phyloP scores from a whole-genome alignment of 805 yeast genomes.

The Schwanniomyces pseudopolymorphus region DNA sequence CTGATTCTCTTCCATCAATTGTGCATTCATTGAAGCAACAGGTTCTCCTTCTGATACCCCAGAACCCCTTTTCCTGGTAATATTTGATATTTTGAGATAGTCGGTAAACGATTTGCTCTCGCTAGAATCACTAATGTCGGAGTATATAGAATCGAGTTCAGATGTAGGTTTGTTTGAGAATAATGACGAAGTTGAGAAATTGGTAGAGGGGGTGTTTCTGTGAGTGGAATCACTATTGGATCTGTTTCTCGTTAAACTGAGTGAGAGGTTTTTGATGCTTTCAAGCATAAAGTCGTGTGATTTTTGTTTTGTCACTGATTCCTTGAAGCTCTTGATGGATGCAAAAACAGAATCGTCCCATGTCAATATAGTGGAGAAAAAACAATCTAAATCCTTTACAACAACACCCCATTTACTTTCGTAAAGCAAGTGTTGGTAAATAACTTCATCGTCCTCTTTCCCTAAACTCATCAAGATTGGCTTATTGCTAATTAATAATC shows the following conservation, averaged over 20 bases:
- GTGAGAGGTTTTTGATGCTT: constrained; percentile 26
- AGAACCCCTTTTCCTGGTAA: background rate
- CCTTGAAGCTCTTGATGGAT: background rate
- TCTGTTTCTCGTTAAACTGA: constrained; percentile 14
- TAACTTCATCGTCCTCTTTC: constrained; percentile 41
- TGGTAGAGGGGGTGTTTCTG: constrained; percentile 6
- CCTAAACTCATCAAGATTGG: constrained; percentile 38
- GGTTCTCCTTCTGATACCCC: background rate
- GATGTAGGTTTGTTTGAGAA: constrained; percentile 9
- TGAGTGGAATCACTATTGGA: constrained; percentile 8
- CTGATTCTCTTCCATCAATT: constrained; percentile 24
- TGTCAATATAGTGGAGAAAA: constrained; percentile 34
- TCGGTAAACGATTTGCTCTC: constrained; percentile 16
- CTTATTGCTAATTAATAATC: constrained; percentile 49
- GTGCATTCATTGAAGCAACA: background rate
- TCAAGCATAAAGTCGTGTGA: constrained; percentile 31
- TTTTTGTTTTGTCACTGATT: constrained; percentile 2
- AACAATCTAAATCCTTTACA: constrained; percentile 33
- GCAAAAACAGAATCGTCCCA: constrained; percentile 35
- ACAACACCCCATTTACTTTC: constrained; percentile 46
- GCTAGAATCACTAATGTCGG: constrained; percentile 19
- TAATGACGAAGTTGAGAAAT: constrained; percentile 12
- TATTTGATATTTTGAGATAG: constrained; percentile 20
- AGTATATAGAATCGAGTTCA: constrained; percentile 29
- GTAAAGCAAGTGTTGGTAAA: constrained; percentile 43